Conservation (phyloP, 257 asterid genomes). For the Oldenlandia corymbosa region DNA sequence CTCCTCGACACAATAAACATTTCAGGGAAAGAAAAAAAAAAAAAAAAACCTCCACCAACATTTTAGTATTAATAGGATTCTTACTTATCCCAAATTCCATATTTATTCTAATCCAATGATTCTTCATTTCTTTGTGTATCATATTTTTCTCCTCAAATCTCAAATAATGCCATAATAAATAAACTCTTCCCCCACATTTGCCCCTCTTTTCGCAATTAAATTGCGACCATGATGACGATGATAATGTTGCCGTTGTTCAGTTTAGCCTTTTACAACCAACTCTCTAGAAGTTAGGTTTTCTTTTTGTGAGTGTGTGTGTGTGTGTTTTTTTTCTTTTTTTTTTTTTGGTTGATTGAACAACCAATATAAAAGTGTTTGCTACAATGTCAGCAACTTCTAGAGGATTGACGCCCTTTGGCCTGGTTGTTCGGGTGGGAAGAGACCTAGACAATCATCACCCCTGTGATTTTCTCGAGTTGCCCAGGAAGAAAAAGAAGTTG, state of each 20-base stretch:
- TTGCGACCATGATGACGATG: too few species aligned
- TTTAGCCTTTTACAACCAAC: not conserved
- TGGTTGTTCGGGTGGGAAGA: not conserved
- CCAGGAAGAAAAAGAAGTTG: slow-evolving; percentile 45
- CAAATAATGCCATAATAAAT: slow-evolving; percentile 21
- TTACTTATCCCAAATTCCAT: too few species aligned
- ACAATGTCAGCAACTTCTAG: slow-evolving; percentile 49
- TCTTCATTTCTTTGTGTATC: not conserved
- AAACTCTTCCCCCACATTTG: not conserved
- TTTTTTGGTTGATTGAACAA: not conserved
- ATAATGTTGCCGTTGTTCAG: not conserved
- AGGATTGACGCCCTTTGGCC: slow-evolving; percentile 35
- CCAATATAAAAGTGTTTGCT: not conserved
- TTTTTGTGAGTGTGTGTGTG: too few species aligned
- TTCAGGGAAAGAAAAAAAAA: too few species aligned
- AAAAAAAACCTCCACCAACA: too few species aligned
- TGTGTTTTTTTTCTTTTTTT: not conserved
- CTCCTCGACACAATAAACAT: too few species aligned
- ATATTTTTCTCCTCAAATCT: not conserved
- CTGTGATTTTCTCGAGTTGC: slow-evolving; percentile 21
- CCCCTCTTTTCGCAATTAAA: not conserved
- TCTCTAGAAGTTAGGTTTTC: slow-evolving; percentile 31
- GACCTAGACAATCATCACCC: slow-evolving; percentile 4
- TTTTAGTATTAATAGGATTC: too few species aligned
- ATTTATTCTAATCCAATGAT: too few species aligned